Evolutionary conservation across 2,329 filamentous ascomycete genomes (phyloP), one percentile per base, ranked within the genome.

Genomic region (Endocalyx cinctus): DNA sequence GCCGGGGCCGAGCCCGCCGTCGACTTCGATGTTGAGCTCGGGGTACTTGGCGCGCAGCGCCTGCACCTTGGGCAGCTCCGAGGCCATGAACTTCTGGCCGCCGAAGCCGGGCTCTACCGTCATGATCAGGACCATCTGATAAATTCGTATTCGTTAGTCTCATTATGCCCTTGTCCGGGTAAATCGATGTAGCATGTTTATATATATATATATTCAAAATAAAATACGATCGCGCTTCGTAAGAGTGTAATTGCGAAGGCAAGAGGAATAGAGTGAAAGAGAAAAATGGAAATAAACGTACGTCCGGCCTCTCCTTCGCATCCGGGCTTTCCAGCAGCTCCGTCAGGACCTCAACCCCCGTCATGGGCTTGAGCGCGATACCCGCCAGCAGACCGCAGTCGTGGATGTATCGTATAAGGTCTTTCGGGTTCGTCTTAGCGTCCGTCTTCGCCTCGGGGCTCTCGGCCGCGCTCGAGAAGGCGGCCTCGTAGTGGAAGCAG

Each of bases 401-500:
- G 65, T 98, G 92, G 47, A 98, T 95, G 58, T 90, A 95, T 49
- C 77, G 77, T 51, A 97, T 87, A 51, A 98, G 68, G 48, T 90
- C 86, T 54, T 79, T 82, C 5, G 92, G 90, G 52, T 66, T 88
- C 3, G 90, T 97, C 60, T 79, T 83, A 39, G 69, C 61, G 35
- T 84, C 83, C 11, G 78, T 79, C 34, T 67, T 73, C 35, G 72
- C 75, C 49, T 84, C 79, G 29, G 90, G 89, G 34, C 74, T 79
- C 55, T 89, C 87, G 52, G 89, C 88, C 22, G 85, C 87, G 27
- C 84, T 86, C 31, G 87, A 94, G 47, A 92, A 76, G 44, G 92
- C 92, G 17, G 92, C 92, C 67, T 98, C 92, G 65, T 97, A 97
- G 72, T 98, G 92, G 72, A 98, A 98, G 72, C 92, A 97, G 72